These are phyloP conservation scores for Fusarium robinianum DNA, from an alignment of 2,329 filamentous ascomycete species.

Conservation along the genomic window DNA sequence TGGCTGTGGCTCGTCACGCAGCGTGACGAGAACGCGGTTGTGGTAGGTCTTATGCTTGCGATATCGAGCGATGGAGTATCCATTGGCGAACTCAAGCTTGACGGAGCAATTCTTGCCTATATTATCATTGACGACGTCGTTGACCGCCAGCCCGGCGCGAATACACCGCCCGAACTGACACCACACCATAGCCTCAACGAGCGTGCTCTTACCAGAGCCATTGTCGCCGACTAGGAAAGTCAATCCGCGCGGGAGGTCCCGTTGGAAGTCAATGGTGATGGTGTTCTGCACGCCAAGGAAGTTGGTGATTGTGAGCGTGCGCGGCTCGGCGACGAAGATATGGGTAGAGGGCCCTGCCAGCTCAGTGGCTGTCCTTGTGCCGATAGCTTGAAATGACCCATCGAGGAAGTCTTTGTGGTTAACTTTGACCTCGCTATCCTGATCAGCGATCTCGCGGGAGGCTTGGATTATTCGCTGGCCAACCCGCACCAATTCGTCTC, in stretches of 20 bases:
- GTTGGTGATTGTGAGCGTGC: slow-evolving; percentile 26
- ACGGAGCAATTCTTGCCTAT: slow-evolving; percentile 27
- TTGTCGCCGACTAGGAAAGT: slow-evolving; percentile 25
- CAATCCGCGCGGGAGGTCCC: slow-evolving; percentile 19
- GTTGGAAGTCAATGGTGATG: slow-evolving; percentile 17
- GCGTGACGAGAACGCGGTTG: slow-evolving; percentile 20
- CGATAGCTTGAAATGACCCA: slow-evolving; percentile 2
- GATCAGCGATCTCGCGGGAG: slow-evolving; percentile 5
- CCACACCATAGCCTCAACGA: slow-evolving; percentile 26
- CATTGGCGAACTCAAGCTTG: slow-evolving; percentile 27
- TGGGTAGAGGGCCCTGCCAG: slow-evolving; percentile 8
- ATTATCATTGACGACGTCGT: slow-evolving; percentile 28
- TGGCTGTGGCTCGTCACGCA: slow-evolving; percentile 15
- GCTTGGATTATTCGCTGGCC: slow-evolving; percentile 26
- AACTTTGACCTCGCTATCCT: slow-evolving; percentile 6
- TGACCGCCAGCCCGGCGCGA: slow-evolving; percentile 14
- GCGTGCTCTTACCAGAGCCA: slow-evolving; percentile 30
- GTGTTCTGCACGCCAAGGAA: slow-evolving; percentile 28
- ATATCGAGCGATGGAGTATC: slow-evolving; percentile 24
- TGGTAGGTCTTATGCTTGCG: slow-evolving; percentile 19
- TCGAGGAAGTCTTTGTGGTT: slow-evolving; percentile 20
- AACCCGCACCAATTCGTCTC: slow-evolving; percentile 22
- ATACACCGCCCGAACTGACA: slow-evolving; percentile 27
- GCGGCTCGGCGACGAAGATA: slow-evolving; percentile 25
- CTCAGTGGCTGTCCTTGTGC: slow-evolving; percentile 7